These are phyloP conservation scores for Candida railenensis DNA, from an alignment of 805 yeast genomes.

Conservation along the genomic window DNA sequence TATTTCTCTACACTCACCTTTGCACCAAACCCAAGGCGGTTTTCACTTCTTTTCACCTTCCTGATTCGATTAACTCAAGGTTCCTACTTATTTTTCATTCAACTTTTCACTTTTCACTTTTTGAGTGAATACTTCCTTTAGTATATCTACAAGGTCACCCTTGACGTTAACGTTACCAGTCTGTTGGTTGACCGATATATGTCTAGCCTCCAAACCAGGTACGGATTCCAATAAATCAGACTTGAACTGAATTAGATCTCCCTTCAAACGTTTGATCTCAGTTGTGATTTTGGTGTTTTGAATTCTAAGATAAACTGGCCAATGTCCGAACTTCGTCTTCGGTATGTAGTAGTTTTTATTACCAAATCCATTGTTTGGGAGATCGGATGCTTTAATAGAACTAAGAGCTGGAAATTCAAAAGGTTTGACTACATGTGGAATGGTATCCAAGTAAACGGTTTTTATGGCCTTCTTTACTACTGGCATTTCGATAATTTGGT, in stretches of 20 bases:
- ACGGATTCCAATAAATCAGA: constrained; percentile 58
- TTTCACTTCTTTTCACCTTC: too few relatives aligned
- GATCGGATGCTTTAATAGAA: constrained; percentile 19
- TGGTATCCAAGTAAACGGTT: constrained; percentile 1
- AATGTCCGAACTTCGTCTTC: constrained; percentile 61
- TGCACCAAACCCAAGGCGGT: too few relatives aligned
- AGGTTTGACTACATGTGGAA: constrained; percentile 10
- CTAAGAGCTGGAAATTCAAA: constrained; percentile 30
- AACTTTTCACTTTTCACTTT: background rate
- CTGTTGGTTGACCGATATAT: constrained; percentile 27
- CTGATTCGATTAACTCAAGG: too few relatives aligned
- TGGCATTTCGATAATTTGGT: background rate
- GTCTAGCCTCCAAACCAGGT: constrained; percentile 44
- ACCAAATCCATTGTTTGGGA: constrained; percentile 36
- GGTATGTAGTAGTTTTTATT: constrained; percentile 37
- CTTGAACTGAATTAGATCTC: constrained; percentile 65
- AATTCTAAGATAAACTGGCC: constrained; percentile 78
- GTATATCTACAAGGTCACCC: constrained; percentile 35
- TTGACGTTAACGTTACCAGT: constrained; percentile 40
- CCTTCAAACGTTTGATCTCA: constrained; percentile 68
- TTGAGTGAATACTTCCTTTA: constrained; percentile 27
- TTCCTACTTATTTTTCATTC: constrained; percentile 5
- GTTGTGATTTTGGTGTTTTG: constrained; percentile 69
- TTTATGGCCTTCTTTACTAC: constrained; percentile 1
- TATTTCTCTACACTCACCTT: background rate